Conservation (phyloP, 1,284 basidiomycete genomes). For the Macrocystidia cucumis region DNA sequence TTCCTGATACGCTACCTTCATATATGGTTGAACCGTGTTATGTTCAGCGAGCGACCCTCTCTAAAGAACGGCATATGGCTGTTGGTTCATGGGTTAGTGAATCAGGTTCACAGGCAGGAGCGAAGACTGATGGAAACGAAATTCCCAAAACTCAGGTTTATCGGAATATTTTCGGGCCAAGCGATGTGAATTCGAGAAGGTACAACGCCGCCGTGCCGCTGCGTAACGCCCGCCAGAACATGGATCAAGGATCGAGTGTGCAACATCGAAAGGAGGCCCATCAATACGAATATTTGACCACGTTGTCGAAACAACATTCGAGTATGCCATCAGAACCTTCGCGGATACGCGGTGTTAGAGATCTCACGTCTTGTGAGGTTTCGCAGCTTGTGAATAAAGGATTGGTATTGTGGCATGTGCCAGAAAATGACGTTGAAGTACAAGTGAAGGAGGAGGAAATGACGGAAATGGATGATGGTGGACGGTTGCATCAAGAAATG, state of each 20-base stretch:
- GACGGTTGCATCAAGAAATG: too few relatives aligned
- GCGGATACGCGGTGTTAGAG: conserved; percentile 23
- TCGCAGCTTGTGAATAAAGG: conserved; percentile 34
- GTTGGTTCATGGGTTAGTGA: conserved; percentile 46
- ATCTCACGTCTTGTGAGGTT: conserved; percentile 32
- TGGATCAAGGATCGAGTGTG: conserved; percentile 9
- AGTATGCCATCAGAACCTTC: conserved; percentile 28
- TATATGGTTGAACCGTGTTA: conserved; percentile 38
- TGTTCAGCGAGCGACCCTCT: conserved; percentile 32
- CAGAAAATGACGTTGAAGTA: conserved; percentile 13
- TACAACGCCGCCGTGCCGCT: conserved; percentile 18
- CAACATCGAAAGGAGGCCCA: conserved; percentile 12
- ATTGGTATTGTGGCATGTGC: conserved; percentile 30
- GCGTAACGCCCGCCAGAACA: conserved; percentile 11
- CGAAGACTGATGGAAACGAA: too few relatives aligned
- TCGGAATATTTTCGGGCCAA: conserved; percentile 36
- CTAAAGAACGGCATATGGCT: conserved; percentile 36
- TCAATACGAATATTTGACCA: conserved; percentile 39
- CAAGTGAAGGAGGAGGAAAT: conserved; percentile 6
- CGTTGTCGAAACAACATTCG: conserved; percentile 26
- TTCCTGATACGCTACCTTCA: conserved; percentile 34
- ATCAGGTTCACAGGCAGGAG: too few relatives aligned
- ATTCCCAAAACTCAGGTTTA: too few relatives aligned
- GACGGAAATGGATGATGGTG: not conserved
- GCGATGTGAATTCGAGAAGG: conserved; percentile 23